phyloP scores from a whole-genome alignment of 495 filamentous ascomycete species.

The Aspergillus nanangensis region DNA sequence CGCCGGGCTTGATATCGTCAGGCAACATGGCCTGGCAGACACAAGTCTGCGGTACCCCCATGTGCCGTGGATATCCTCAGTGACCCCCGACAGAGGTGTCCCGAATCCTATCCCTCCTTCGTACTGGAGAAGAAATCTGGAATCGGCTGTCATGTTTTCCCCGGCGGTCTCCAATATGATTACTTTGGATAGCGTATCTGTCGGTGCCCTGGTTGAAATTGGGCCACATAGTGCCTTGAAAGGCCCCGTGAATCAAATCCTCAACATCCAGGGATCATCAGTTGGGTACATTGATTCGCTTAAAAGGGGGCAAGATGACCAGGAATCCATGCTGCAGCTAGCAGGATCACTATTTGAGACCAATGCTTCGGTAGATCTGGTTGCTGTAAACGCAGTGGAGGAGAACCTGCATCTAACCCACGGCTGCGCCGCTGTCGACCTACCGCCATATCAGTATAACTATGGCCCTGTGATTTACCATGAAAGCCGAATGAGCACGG shows the following conservation, averaged over 20 bases:
- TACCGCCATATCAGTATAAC: slow-evolving; percentile 8
- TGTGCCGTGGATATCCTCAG: neutral
- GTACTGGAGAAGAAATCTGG: slow-evolving; percentile 9
- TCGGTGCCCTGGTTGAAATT: neutral
- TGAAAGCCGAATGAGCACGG: neutral
- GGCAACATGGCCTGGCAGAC: neutral
- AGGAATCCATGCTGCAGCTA: neutral
- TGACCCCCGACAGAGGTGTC: neutral
- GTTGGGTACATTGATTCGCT: neutral
- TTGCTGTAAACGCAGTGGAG: neutral
- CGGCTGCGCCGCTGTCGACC: neutral
- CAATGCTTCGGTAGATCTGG: neutral
- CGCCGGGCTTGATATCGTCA: neutral
- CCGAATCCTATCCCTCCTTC: neutral
- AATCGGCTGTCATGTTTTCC: slow-evolving; percentile 3
- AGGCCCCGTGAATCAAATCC: slow-evolving; percentile 2
- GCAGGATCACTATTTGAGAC: neutral
- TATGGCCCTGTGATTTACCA: slow-evolving; percentile 1
- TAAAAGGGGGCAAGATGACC: neutral
- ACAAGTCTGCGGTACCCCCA: neutral
- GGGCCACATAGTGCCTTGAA: slow-evolving; percentile 6
- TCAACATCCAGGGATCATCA: neutral
- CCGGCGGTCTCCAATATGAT: neutral
- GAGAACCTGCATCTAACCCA: neutral
- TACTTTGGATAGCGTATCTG: neutral